Conservation (phyloP, 805 yeast genomes). For the Brettanomyces custersianus region DNA sequence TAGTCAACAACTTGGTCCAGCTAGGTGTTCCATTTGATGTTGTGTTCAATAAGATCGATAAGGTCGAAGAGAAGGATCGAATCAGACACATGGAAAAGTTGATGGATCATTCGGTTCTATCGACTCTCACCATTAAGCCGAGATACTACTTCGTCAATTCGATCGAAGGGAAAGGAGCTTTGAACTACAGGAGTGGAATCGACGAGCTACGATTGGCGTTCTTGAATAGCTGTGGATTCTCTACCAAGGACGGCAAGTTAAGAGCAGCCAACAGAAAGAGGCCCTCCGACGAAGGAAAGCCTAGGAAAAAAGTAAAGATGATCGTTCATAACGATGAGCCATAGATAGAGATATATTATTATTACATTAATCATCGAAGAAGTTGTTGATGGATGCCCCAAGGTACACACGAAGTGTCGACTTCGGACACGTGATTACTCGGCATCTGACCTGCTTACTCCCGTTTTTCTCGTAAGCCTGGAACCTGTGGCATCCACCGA, state of each 20-base stretch:
- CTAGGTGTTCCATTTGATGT: constrained; percentile 64
- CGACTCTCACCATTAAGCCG: constrained; percentile 34
- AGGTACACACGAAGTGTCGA: constrained; percentile 58
- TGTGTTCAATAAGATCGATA: constrained; percentile 71
- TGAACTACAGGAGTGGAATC: constrained; percentile 38
- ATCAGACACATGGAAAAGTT: constrained; percentile 30
- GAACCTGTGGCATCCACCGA: constrained; percentile 87
- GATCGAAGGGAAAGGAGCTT: constrained; percentile 16
- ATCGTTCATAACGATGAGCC: constrained; percentile 1
- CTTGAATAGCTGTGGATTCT: constrained; percentile 43
- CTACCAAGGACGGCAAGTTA: constrained; percentile 4
- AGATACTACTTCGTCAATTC: constrained; percentile 44
- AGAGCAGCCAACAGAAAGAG: constrained; percentile 9
- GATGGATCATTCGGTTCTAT: constrained; percentile 27
- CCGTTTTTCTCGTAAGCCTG: constrained; percentile 69
- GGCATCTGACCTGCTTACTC: constrained; percentile 51
- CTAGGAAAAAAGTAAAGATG: constrained; percentile 10
- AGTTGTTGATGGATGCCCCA: constrained; percentile 56
- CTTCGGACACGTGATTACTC: constrained; percentile 67
- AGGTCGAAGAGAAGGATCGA: constrained; percentile 26
- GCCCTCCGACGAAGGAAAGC: constrained; percentile 6
- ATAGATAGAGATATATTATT: neutral
- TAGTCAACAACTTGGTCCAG: constrained; percentile 40
- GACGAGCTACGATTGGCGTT: constrained; percentile 42
- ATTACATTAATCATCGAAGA: constrained; percentile 23